These are phyloP conservation scores for Hymenoscyphus linearis DNA, from an alignment of 2,329 filamentous ascomycete genomes.

Conservation along the genomic window DNA sequence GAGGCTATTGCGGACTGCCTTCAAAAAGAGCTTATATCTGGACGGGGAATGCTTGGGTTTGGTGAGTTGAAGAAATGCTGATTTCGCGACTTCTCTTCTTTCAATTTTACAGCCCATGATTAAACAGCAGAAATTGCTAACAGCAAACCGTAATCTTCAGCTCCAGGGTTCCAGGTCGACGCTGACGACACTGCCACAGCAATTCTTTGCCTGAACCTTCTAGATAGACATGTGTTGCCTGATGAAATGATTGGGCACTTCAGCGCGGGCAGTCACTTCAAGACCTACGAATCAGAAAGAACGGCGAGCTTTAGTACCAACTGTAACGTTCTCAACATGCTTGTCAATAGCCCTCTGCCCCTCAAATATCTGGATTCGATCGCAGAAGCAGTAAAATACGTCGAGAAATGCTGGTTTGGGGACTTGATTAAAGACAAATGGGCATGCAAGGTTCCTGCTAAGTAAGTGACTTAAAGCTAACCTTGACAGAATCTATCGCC, in stretches of 20 bases:
- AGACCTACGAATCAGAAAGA: conserved; percentile 1
- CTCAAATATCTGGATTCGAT: no score
- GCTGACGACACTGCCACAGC: conserved; percentile 6
- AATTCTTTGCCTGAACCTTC: neutral
- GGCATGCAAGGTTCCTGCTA: neutral
- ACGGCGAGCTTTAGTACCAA: conserved; percentile 6
- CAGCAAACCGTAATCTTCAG: neutral
- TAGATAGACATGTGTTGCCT: neutral
- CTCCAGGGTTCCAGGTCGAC: neutral
- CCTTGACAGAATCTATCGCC: neutral
- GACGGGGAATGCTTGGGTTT: neutral
- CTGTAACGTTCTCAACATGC: conserved; percentile 6
- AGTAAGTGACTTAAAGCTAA: no score
- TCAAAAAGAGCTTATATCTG: neutral
- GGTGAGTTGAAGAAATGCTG: neutral
- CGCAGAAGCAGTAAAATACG: no score
- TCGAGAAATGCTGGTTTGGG: neutral
- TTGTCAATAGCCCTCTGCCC: neutral
- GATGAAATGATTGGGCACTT: neutral
- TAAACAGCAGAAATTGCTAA: neutral
- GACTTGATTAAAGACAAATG: neutral
- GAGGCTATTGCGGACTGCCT: neutral
- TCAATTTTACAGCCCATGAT: neutral
- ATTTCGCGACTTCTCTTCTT: neutral
- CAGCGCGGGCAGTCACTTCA: neutral